Evolutionary conservation across 148 eudicot species (phyloP).

Genomic region (Beta vulgaris): DNA sequence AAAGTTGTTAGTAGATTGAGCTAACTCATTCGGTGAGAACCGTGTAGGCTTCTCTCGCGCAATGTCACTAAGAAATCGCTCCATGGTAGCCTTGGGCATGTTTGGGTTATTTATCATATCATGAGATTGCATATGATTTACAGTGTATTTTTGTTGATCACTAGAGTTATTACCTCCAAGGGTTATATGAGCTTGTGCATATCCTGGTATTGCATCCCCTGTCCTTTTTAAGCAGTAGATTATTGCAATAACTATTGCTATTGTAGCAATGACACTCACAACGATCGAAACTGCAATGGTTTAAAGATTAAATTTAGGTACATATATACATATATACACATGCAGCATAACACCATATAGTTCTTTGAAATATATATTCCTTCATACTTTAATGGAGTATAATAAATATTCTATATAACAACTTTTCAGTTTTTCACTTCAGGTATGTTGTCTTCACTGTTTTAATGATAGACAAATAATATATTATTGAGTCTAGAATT

Average conservation of each 20-base stretch:
- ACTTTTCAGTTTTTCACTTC: too few relatives aligned
- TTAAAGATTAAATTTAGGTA: too few relatives aligned
- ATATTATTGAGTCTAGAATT: too few relatives aligned
- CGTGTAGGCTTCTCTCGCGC: constrained; percentile 37
- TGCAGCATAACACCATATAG: too few relatives aligned
- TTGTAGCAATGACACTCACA: constrained; percentile 17
- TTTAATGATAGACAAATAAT: too few relatives aligned
- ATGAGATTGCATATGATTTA: not conserved
- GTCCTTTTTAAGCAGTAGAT: constrained; percentile 35
- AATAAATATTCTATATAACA: too few relatives aligned
- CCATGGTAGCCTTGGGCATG: constrained; percentile 26
- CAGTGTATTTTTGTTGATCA: not conserved
- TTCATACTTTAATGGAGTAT: too few relatives aligned
- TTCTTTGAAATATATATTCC: too few relatives aligned
- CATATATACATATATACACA: too few relatives aligned
- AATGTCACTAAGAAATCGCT: constrained; percentile 32
- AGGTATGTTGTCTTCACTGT: too few relatives aligned
- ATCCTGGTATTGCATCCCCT: constrained; percentile 25
- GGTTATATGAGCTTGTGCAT: constrained; percentile 27
- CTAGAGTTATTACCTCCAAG: constrained; percentile 10
- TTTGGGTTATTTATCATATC: not conserved
- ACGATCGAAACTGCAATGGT: constrained; percentile 18
- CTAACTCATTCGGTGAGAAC: constrained; percentile 26
- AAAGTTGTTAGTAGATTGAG: constrained; percentile 26
- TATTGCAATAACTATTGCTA: constrained; percentile 30